A percentile compares a stretch with the other conserved stretches of the same genome.
Evolutionary conservation across 805 yeast species (phyloP).

Genomic region (Metschnikowia noctiluminum): DNA sequence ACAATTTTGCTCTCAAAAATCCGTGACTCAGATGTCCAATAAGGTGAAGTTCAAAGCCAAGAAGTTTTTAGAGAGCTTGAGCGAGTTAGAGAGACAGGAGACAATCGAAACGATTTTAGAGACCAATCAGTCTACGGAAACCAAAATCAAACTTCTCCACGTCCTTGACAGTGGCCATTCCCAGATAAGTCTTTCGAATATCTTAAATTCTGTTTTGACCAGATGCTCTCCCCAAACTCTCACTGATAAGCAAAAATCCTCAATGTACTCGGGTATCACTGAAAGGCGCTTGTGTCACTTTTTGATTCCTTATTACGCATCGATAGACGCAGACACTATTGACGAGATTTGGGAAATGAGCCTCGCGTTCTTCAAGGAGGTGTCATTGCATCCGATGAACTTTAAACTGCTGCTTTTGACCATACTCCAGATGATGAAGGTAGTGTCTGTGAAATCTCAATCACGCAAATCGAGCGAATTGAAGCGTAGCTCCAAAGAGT

Average conservation of each 20-base stretch:
- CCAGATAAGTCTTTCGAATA: slow-evolving; percentile 64
- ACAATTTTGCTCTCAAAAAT: slow-evolving; percentile 20
- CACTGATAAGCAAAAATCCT: slow-evolving; percentile 38
- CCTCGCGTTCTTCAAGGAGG: slow-evolving; percentile 57
- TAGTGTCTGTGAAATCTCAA: slow-evolving; percentile 55
- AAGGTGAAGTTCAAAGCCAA: slow-evolving; percentile 67
- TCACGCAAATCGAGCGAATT: slow-evolving; percentile 60
- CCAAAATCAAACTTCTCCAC: slow-evolving; percentile 58
- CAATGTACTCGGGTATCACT: slow-evolving; percentile 45
- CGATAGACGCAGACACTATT: slow-evolving; percentile 71
- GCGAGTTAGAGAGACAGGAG: slow-evolving; percentile 67
- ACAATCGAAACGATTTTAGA: slow-evolving; percentile 62
- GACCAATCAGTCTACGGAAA: slow-evolving; percentile 22
- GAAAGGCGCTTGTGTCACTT: slow-evolving; percentile 48
- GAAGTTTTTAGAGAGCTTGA: slow-evolving; percentile 59
- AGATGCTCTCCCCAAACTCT: slow-evolving; percentile 38
- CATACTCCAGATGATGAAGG: slow-evolving; percentile 49
- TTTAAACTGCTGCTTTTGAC: slow-evolving; percentile 52
- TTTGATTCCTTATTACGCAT: slow-evolving; percentile 55
- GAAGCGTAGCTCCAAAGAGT: slow-evolving; percentile 56
- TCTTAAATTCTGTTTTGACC: slow-evolving; percentile 53
- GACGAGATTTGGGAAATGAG: slow-evolving; percentile 74
- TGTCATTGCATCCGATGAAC: slow-evolving; percentile 41
- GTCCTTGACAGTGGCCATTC: slow-evolving; percentile 84
- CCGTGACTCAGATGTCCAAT: slow-evolving; percentile 44